Evolutionary conservation across 345 rosid species (phyloP).

Genomic region (Pistacia vera): DNA sequence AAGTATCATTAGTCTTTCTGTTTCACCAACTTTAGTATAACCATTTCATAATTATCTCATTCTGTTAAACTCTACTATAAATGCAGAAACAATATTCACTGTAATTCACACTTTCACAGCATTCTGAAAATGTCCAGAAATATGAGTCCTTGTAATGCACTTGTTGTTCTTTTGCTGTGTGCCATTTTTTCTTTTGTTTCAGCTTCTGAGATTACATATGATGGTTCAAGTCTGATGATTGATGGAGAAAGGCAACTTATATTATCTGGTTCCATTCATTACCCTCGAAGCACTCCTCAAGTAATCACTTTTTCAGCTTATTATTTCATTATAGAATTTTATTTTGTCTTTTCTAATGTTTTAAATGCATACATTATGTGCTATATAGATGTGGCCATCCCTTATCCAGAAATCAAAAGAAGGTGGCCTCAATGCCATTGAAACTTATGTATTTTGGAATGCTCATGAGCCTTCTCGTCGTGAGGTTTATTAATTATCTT

Average conservation of each 20-base stretch:
- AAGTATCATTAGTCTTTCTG: too few species aligned
- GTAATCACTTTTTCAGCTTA: slow-evolving; percentile 15
- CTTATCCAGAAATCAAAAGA: slow-evolving; percentile 43
- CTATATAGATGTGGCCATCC: slow-evolving; percentile 43
- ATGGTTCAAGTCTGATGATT: slow-evolving; percentile 34
- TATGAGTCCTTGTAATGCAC: not conserved
- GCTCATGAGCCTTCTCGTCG: slow-evolving; percentile 49
- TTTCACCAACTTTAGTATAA: not conserved
- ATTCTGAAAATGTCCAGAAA: not conserved
- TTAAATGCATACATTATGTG: not conserved
- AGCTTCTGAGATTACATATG: slow-evolving; percentile 25
- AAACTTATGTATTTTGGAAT: slow-evolving; percentile 79
- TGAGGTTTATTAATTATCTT: slow-evolving; percentile 14
- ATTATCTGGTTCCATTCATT: slow-evolving; percentile 55
- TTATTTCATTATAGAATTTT: not conserved
- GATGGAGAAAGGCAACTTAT: slow-evolving; percentile 45
- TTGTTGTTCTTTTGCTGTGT: not conserved
- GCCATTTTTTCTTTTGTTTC: not conserved
- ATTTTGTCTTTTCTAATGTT: not conserved
- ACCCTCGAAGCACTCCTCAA: slow-evolving; percentile 56
- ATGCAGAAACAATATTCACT: not conserved
- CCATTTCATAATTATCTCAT: not conserved
- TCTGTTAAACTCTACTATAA: too few species aligned
- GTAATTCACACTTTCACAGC: not conserved
- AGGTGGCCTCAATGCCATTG: slow-evolving; percentile 65